These are phyloP conservation scores for Mortierella sp. DNA, from an alignment of 371 early-diverging fungal genomes.

Conservation along the genomic window DNA sequence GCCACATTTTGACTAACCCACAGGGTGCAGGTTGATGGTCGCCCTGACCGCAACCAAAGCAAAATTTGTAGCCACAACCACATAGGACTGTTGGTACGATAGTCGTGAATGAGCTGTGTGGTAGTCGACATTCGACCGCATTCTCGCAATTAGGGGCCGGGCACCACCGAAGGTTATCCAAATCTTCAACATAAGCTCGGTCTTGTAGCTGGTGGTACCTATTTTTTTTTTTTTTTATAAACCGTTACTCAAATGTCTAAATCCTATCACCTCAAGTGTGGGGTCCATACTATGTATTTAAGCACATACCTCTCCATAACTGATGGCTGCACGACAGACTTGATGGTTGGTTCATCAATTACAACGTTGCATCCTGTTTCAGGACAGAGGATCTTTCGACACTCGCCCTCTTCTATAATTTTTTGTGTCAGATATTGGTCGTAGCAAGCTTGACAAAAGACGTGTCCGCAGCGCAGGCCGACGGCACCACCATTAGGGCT, in stretches of 20 bases:
- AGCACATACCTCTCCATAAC: slow-evolving; percentile 64
- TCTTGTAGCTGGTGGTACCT: slow-evolving; percentile 87
- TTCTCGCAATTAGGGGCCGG: slow-evolving; percentile 96
- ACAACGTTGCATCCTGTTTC: slow-evolving; percentile 82
- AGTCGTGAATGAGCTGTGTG: slow-evolving; percentile 73
- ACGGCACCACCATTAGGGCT: slow-evolving; percentile 73
- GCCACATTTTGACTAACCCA: slow-evolving; percentile 86
- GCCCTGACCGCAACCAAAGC: slow-evolving; percentile 92
- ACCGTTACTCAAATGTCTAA: too few relatives aligned
- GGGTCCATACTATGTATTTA: too few relatives aligned
- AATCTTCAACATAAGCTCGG: slow-evolving; percentile 92
- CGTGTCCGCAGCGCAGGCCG: slow-evolving; percentile 85
- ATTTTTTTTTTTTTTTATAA: neutral
- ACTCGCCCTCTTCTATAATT: slow-evolving; percentile 89
- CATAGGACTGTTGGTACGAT: slow-evolving; percentile 92
- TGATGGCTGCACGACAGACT: slow-evolving; percentile 74
- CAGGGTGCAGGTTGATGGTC: slow-evolving; percentile 97
- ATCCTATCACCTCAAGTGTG: slow-evolving; percentile 64
- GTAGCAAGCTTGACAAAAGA: slow-evolving; percentile 91
- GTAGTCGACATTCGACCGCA: slow-evolving; percentile 90
- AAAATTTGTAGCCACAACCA: slow-evolving; percentile 84
- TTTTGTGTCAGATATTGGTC: slow-evolving; percentile 86
- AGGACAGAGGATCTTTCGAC: slow-evolving; percentile 88
- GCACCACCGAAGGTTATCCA: slow-evolving; percentile 89
- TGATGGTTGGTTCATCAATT: slow-evolving; percentile 86